phyloP scores from a whole-genome alignment of 805 yeast species.

The Candida golubevii region DNA sequence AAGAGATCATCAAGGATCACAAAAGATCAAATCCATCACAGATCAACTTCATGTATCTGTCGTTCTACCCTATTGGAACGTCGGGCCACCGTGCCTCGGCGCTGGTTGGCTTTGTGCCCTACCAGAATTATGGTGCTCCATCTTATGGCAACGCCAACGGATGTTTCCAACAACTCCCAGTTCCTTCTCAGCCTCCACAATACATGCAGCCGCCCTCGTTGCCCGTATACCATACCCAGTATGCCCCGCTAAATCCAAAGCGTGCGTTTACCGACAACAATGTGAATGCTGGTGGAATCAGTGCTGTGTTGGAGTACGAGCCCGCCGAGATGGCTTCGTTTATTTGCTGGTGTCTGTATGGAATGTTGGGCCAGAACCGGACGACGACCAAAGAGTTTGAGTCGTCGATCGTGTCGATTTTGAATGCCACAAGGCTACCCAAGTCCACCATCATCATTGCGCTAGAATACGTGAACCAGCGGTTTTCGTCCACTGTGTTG shows the following conservation, averaged over 20 bases:
- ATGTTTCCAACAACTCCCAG: conserved; percentile 5
- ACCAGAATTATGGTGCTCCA: conserved; percentile 19
- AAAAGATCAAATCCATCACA: no score
- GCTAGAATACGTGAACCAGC: conserved; percentile 70
- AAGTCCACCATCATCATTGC: conserved; percentile 76
- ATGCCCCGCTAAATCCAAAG: neutral
- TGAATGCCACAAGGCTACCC: conserved; percentile 86
- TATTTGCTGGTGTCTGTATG: conserved; percentile 67
- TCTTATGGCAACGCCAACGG: neutral
- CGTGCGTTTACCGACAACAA: conserved; percentile 1
- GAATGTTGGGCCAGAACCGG: conserved; percentile 52
- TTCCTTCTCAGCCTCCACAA: conserved; percentile 11
- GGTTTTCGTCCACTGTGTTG: conserved; percentile 32
- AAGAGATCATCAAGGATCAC: neutral
- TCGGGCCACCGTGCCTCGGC: conserved; percentile 37
- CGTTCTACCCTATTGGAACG: conserved; percentile 27
- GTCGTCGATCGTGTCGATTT: conserved; percentile 58
- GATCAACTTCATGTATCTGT: conserved; percentile 6
- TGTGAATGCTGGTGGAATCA: conserved; percentile 61
- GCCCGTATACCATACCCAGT: neutral
- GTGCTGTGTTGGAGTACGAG: conserved; percentile 75
- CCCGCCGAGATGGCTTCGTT: conserved; percentile 75
- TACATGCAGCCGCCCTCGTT: conserved; percentile 11
- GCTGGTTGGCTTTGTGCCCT: conserved; percentile 18
- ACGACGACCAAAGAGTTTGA: conserved; percentile 50